Evolutionary conservation across 2,329 filamentous ascomycete genomes (phyloP), one percentile per base, ranked within the genome.

Genomic region (Cytospora piceicola): DNA sequence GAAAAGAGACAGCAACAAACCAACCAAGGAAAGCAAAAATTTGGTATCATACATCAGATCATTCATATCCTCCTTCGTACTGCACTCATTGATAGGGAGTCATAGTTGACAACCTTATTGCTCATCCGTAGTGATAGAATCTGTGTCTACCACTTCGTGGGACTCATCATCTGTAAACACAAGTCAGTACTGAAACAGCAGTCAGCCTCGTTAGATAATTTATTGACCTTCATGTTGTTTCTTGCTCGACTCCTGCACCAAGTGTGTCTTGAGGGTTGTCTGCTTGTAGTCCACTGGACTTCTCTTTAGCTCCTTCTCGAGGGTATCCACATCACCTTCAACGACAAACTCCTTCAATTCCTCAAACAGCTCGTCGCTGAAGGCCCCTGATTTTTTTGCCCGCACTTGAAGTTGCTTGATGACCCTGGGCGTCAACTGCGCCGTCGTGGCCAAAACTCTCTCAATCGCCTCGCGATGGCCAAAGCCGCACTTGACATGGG

Each of bases 401-500:
- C 63, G 66, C 3, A 32, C 12, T n/a, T 65, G 63, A 27, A 73
- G 70, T 46, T 70, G 64, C 15, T 64, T 58, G 14, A 70, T 39
- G 0, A 71, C 11, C 4, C 34, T 57, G 1, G 24, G 27, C 0
- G 59, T 58, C 12, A 71, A 34, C 12, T 54, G 30, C 2, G 64
- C 61, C 0, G 60, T 46, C 7, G 57, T 61, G 2, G 24, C 20
- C 54, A 70, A 32, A 22, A 69, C 60, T 3, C 17, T 56, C 17
- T 64, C 60, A 5, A 71, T 61, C 4, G 61, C 59, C 32, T 70
- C 65, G 11, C 67, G 61, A 34, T 70, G 68, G 3, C 68, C 56
- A 22, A 71, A 66, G 17, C 72, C 71, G 29, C 72, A 73, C 32
- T 57, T 68, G 11, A 49, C 49, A 36, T 72, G 72, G 30, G 5